Base-by-base conservation (phyloP, 2,329 filamentous ascomycete species). In the Penicillium griseofulvum region DNA sequence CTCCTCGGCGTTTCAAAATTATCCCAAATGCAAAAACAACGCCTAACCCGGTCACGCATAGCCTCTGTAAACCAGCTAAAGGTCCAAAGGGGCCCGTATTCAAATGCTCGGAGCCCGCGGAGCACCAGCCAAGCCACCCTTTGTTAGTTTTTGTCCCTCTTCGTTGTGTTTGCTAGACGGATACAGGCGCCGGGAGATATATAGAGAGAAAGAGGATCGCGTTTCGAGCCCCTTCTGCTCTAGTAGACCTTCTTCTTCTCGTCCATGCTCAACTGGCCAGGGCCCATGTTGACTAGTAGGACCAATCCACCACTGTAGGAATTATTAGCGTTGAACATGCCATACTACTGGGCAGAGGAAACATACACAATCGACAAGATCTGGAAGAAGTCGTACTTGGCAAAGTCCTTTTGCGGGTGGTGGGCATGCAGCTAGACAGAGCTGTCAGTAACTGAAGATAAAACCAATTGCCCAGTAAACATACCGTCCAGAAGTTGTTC, bases 181-280 rank as follows among this genome's bases (percentile, higher is more conserved):
- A 47, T 59, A 46, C 26, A 39, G 44, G 28, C 46, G 44, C 57
- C 57, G 19, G 16, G 26, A 43, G 44, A 36, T 60, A 61, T 58
- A 64, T 43, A 52, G 42, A 57, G 49, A 52, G 50, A 41, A 45
- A 43, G 28, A n/a, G 42, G 37, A 49, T 55, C 52, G 24, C 38
- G 5, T 45, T 52, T 54, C 39, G 52, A 42, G 11, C 3, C 7
- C 50, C 17, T 48, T 49, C 55, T 47, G 17, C 38, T 44, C 58
- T 84, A 99, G 81, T 99, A 99, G 66, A 99, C 94, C 85, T 99
- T 99, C 87, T 99, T 99, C 90, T 99, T 99, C 86, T 99, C 94
- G 78, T 99, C 94, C 76, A 97, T 93, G 75, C 90, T 96, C 82
- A 97, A 89, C 76, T 96, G 92, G 61, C 94, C 94, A 10, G 94